These are phyloP conservation scores for Furcasterigmium furcatum DNA, from an alignment of 2,329 filamentous ascomycete species.

Conservation along the genomic window DNA sequence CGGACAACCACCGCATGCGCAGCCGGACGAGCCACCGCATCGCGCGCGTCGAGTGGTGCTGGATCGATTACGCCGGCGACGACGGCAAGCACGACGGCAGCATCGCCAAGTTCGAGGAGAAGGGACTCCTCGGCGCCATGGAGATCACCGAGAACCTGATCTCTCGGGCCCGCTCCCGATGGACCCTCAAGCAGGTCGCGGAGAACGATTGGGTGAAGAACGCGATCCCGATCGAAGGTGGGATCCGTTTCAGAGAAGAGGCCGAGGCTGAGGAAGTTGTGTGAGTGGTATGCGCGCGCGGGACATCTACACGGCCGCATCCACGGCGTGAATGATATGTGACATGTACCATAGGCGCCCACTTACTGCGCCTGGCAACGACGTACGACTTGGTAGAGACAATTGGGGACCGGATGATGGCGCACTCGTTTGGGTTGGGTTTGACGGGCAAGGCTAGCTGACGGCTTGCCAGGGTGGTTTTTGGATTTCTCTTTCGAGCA, in stretches of 20 bases:
- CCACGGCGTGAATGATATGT: too few relatives aligned
- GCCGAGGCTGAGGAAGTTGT: constrained; percentile 52
- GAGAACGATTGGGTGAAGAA: constrained; percentile 71
- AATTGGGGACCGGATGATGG: too few relatives aligned
- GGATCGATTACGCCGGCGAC: constrained; percentile 80
- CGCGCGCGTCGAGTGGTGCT: constrained; percentile 91
- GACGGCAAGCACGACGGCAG: constrained; percentile 82
- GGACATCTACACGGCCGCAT: too few relatives aligned
- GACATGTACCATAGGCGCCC: too few relatives aligned
- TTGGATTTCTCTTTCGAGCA: too few relatives aligned
- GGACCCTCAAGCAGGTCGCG: constrained; percentile 71
- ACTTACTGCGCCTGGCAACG: too few relatives aligned
- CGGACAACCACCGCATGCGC: constrained; percentile 70
- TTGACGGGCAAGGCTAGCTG: too few relatives aligned
- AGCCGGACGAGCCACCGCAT: constrained; percentile 91
- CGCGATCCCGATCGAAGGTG: constrained; percentile 67
- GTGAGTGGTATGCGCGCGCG: constrained; percentile 12
- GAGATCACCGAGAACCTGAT: constrained; percentile 80
- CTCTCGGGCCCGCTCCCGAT: constrained; percentile 76
- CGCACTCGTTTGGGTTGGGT: too few relatives aligned
- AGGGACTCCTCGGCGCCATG: constrained; percentile 70
- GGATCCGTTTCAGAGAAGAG: constrained; percentile 57
- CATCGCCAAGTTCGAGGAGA: constrained; percentile 56
- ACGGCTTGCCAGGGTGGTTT: too few relatives aligned
- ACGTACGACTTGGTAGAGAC: too few relatives aligned